A percentile compares a stretch with the other conserved stretches of the same genome.
phyloP scores from a whole-genome alignment of 1,139 yeast species.

The Zygoascus hellenicus region DNA sequence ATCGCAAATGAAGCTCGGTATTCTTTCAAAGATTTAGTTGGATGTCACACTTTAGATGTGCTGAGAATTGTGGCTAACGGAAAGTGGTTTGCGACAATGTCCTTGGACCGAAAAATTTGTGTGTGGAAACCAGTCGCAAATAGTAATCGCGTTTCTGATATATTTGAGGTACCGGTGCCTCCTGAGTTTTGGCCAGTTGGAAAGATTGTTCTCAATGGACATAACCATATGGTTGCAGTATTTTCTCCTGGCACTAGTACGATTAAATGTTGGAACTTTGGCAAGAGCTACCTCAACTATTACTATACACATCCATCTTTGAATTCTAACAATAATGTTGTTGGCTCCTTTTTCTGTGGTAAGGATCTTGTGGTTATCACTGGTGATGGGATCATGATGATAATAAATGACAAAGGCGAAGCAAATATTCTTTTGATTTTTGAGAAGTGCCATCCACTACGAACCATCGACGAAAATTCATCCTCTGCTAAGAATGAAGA shows the following conservation, averaged over 20 bases:
- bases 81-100: slow-evolving; percentile 58
- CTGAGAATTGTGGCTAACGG: slow-evolving; percentile 49
- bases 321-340: slow-evolving; percentile 5
- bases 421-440: slow-evolving; percentile 11
- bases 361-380: slow-evolving; percentile 22
- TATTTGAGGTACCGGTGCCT: slow-evolving; percentile 34
- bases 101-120: slow-evolving; percentile 63
- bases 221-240: slow-evolving; percentile 55
- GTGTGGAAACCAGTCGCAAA: slow-evolving; percentile 60
- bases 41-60: slow-evolving; percentile 59
- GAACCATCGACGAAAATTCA: slow-evolving; percentile 1
- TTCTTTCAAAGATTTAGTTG: slow-evolving; percentile 48
- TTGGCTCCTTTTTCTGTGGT: slow-evolving; percentile 23
- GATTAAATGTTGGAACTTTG: slow-evolving; percentile 17
- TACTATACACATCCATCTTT: slow-evolving; percentile 6
- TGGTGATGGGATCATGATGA: slow-evolving; percentile 16
- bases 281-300: slow-evolving; percentile 8
- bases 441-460: slow-evolving; percentile 5
- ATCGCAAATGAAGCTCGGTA: slow-evolving; percentile 23
- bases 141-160: slow-evolving; percentile 5
- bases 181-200: slow-evolving; percentile 64
- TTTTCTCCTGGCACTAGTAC: slow-evolving; percentile 35
- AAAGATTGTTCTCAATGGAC: slow-evolving; percentile 52
- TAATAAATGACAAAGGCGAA: slow-evolving; percentile 20
- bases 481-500: neutral